phyloP scores from a whole-genome alignment of 2,329 filamentous ascomycete species.

The Rutstroemia sp. region DNA sequence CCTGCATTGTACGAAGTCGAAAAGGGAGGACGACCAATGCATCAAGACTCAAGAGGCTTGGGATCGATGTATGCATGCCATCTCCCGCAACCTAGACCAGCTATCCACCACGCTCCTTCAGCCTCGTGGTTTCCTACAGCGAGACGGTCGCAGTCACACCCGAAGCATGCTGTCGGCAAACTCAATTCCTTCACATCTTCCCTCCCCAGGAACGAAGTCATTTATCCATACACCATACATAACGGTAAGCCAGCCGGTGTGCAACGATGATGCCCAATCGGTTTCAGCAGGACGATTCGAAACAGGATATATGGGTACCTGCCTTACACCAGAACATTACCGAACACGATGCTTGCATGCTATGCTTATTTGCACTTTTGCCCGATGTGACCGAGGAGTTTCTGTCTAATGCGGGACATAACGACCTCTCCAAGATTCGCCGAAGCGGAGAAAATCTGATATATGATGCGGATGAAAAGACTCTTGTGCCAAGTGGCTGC shows the following conservation, averaged over 20 bases:
- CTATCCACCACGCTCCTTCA: not conserved
- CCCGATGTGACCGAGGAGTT: slow-evolving; percentile 3
- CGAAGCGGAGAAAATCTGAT: not conserved
- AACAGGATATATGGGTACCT: slow-evolving; percentile 8
- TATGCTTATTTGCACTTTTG: slow-evolving; percentile 1
- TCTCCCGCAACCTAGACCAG: not conserved
- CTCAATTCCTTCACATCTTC: not conserved
- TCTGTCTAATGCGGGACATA: not conserved
- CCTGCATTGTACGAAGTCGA: not conserved
- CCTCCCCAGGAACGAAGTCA: not conserved
- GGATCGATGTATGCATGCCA: slow-evolving; percentile 8
- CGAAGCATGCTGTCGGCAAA: not conserved
- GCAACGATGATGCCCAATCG: not conserved
- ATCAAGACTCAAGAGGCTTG: not conserved
- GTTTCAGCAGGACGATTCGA: slow-evolving; percentile 9
- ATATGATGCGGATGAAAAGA: not conserved
- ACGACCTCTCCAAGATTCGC: not conserved
- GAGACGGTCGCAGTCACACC: not conserved
- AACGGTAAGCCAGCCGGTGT: not conserved
- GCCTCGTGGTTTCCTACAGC: slow-evolving; percentile 1
- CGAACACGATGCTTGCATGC: slow-evolving; percentile 2
- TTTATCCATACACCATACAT: not conserved
- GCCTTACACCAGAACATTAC: slow-evolving; percentile 1
- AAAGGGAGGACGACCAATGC: not conserved
- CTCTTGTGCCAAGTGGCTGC: not conserved